These are phyloP conservation scores for Solanum bulbocastanum DNA, from an alignment of 257 asterid genomes.

Conservation along the genomic window DNA sequence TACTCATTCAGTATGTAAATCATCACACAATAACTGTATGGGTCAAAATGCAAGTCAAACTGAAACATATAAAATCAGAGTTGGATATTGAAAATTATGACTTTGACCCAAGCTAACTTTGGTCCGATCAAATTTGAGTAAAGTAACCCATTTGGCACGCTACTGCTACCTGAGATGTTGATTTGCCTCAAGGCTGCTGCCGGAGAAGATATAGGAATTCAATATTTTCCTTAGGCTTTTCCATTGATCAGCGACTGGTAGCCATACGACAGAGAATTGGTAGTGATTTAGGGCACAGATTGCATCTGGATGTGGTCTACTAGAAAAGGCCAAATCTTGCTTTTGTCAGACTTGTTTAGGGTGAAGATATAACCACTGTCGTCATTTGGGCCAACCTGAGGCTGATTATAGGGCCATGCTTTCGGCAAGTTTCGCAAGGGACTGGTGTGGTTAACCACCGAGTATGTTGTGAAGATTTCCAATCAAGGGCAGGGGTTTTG, in stretches of 20 bases:
- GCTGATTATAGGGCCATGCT: constrained; percentile 13
- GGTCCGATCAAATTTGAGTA: neutral
- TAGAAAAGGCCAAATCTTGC: constrained; percentile 11
- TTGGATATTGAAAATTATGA: neutral
- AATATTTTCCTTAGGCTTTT: constrained; percentile 6
- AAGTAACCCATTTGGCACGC: neutral
- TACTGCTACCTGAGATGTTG: constrained; percentile 33
- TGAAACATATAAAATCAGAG: neutral
- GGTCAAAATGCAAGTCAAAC: neutral
- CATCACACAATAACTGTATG: neutral
- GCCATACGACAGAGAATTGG: neutral
- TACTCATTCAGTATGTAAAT: neutral
- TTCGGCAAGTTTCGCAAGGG: constrained; percentile 11
- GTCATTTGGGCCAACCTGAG: neutral
- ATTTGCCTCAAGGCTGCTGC: constrained; percentile 51
- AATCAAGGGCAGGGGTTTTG: neutral
- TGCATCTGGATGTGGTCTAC: constrained; percentile 2
- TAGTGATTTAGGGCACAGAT: constrained; percentile 1
- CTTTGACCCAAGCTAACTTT: no score
- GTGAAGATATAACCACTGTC: constrained; percentile 5
- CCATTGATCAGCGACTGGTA: constrained; percentile 10
- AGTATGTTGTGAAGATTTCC: constrained; percentile 6
- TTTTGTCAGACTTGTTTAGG: constrained; percentile 7
- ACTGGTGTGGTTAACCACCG: constrained; percentile 4
- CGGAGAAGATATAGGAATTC: constrained; percentile 43